These are phyloP conservation scores for Scopulariopsis brevicaulis DNA, from an alignment of 2,329 filamentous ascomycete species.

Conservation along the genomic window DNA sequence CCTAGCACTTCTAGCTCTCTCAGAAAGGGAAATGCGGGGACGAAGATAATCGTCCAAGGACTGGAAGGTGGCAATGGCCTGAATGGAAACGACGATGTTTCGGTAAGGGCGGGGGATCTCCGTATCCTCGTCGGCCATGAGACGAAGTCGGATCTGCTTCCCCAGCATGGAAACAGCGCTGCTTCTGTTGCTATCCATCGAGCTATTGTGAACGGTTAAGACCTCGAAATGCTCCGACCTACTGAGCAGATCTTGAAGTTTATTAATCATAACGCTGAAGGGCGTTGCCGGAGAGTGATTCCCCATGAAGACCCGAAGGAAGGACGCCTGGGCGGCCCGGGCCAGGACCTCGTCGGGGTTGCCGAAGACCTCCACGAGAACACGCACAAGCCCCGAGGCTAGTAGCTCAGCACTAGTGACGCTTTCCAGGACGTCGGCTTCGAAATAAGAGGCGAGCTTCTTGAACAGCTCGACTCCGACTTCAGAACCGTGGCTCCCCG, in stretches of 20 bases:
- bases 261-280: constrained; percentile 84
- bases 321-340: constrained; percentile 64
- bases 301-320: constrained; percentile 89
- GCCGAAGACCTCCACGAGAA: constrained; percentile 72
- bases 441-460: constrained; percentile 71
- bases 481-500: constrained; percentile 29
- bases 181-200: constrained; percentile 78
- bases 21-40: constrained; percentile 57
- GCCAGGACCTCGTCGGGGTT: constrained; percentile 51
- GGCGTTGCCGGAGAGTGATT: constrained; percentile 65
- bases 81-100: constrained; percentile 97
- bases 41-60: constrained; percentile 91
- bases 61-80: constrained; percentile 97
- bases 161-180: constrained; percentile 93
- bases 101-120: constrained; percentile 80
- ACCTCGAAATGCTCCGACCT: constrained; percentile 97
- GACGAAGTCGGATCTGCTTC: constrained; percentile 82
- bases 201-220: constrained; percentile 86
- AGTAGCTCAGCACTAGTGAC: constrained; percentile 93
- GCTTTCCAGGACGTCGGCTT: constrained; percentile 78
- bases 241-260: constrained; percentile 91
- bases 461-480: constrained; percentile 59
- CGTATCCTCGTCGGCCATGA: constrained; percentile 81
- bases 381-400: constrained; percentile 78
- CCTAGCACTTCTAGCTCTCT: constrained; percentile 38